Evolutionary conservation across 202 grass and related monocot genomes (phyloP).

Genomic region (Carex arenaria): DNA sequence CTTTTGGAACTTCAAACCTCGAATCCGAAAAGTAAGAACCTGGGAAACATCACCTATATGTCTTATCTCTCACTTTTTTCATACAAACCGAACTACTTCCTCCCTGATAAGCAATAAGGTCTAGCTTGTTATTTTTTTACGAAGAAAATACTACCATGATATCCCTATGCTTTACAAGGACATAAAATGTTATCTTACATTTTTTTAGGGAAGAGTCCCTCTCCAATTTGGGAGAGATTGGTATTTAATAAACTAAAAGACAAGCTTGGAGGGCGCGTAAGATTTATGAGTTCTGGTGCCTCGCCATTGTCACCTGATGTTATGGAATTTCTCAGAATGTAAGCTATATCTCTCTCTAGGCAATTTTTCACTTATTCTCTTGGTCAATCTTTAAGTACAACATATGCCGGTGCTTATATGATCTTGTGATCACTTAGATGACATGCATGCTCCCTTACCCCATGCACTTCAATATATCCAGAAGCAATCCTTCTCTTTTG

Average conservation of each 20-base stretch:
- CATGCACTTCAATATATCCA: neutral
- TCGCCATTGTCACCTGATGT: conserved; percentile 84
- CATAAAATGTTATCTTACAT: conserved; percentile 1
- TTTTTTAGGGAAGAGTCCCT: conserved; percentile 58
- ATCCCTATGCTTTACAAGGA: neutral
- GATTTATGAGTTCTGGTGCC: conserved; percentile 82
- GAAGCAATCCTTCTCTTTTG: neutral
- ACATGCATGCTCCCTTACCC: neutral
- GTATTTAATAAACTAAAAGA: conserved; percentile 97
- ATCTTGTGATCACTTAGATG: neutral
- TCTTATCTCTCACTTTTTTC: neutral
- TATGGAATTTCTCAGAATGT: conserved; percentile 93
- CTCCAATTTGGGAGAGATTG: conserved; percentile 87
- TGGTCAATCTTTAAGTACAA: neutral
- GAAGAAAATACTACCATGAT: neutral
- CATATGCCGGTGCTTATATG: neutral
- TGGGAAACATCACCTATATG: neutral
- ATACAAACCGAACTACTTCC: neutral
- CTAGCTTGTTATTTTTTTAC: neutral
- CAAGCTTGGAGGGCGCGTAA: conserved; percentile 88
- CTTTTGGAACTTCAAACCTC: neutral
- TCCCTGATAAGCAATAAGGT: neutral
- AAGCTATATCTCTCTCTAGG: conserved; percentile 28
- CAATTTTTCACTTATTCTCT: neutral
- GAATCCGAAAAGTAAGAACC: neutral